A percentile compares a stretch with the other conserved stretches of the same genome.
These are phyloP conservation scores for Cydonia oblonga DNA, from an alignment of 331 rosid genomes.

Conservation along the genomic window DNA sequence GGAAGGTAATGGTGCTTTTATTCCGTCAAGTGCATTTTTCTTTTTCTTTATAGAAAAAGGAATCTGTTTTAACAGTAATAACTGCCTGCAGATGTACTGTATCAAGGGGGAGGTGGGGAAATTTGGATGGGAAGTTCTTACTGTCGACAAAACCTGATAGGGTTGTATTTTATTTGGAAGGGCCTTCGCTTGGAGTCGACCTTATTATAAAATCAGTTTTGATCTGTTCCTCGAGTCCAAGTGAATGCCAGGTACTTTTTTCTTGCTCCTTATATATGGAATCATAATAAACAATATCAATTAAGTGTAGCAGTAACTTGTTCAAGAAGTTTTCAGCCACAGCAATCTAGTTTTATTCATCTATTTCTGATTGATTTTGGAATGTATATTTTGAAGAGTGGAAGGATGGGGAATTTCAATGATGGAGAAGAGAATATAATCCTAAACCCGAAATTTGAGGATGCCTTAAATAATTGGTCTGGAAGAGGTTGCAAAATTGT, in stretches of 20 bases:
- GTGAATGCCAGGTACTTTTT: constrained; percentile 34
- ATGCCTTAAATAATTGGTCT: constrained; percentile 76
- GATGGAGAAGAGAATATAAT: constrained; percentile 45
- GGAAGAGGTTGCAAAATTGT: constrained; percentile 93
- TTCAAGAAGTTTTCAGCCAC: background rate
- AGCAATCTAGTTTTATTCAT: background rate
- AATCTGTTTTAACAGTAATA: constrained; percentile 1
- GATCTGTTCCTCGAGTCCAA: constrained; percentile 36
- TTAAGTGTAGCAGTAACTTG: background rate
- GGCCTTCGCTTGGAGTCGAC: constrained; percentile 77
- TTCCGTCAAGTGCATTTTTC: background rate
- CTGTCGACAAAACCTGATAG: constrained; percentile 49
- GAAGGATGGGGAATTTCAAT: constrained; percentile 14
- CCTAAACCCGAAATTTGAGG: constrained; percentile 63
- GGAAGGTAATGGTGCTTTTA: constrained; percentile 53
- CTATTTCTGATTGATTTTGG: constrained; percentile 5
- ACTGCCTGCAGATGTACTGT: constrained; percentile 54
- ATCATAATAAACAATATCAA: no score
- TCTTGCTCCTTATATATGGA: background rate
- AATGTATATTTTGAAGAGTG: constrained; percentile 20
- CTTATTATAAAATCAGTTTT: constrained; percentile 53
- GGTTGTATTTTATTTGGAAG: constrained; percentile 73
- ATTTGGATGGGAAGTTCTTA: constrained; percentile 67
- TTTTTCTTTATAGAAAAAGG: constrained; percentile 5
- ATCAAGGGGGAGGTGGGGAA: constrained; percentile 52